Evolutionary conservation across 805 yeast species (phyloP).

Genomic region (Isabelozyma rhagii): DNA sequence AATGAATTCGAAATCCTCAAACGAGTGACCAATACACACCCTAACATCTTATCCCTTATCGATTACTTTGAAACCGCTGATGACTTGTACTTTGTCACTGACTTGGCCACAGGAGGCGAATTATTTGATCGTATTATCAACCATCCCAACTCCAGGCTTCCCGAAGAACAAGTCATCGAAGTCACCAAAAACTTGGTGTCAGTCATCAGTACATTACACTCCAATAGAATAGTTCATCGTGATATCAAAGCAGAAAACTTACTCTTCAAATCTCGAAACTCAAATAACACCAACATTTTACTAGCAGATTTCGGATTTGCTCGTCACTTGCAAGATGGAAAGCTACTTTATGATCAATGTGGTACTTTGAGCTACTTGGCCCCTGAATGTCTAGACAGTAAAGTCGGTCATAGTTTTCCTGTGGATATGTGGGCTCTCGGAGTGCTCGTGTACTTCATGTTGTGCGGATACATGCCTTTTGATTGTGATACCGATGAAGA

Average conservation of each 20-base stretch:
- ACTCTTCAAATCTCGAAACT: slow-evolving; percentile 40
- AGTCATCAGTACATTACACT: slow-evolving; percentile 58
- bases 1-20: slow-evolving; percentile 60
- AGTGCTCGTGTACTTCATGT: slow-evolving; percentile 65
- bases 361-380: slow-evolving; percentile 79
- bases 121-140: slow-evolving; percentile 56
- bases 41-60: slow-evolving; percentile 56
- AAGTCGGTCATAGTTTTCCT: slow-evolving; percentile 52
- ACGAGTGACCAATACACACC: slow-evolving; percentile 47
- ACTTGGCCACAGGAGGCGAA: slow-evolving; percentile 67
- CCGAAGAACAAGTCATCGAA: slow-evolving; percentile 46
- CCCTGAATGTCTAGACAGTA: slow-evolving; percentile 56
- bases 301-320: slow-evolving; percentile 70
- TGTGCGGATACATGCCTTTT: slow-evolving; percentile 74
- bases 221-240: slow-evolving; percentile 61
- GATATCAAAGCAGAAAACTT: slow-evolving; percentile 74
- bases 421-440: slow-evolving; percentile 81
- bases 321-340: slow-evolving; percentile 33
- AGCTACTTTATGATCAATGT: slow-evolving; percentile 45
- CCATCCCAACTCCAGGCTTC: slow-evolving; percentile 34
- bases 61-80: slow-evolving; percentile 71
- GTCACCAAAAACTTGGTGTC: slow-evolving; percentile 49
- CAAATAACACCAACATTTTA: slow-evolving; percentile 36
- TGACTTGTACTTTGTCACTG: slow-evolving; percentile 56
- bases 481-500: slow-evolving; percentile 71